phyloP scores from a whole-genome alignment of 805 yeast genomes.

The Wickerhamiella allomyrinae region DNA sequence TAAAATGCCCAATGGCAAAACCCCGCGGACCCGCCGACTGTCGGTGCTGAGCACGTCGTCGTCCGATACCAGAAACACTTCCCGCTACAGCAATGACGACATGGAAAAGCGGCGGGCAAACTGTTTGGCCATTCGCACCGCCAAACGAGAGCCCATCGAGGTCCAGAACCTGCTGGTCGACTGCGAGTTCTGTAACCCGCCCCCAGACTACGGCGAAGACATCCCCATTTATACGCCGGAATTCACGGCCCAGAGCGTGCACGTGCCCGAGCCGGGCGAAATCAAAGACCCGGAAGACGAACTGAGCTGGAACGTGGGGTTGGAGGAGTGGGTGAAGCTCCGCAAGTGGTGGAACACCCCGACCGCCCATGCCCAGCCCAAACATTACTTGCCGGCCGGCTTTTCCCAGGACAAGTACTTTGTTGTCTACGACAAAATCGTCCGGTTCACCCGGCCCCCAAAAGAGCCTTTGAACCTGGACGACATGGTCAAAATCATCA shows the following conservation, averaged over 20 bases:
- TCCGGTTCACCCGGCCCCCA: constrained; percentile 54
- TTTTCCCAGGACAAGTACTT: constrained; percentile 24
- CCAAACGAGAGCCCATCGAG: constrained; percentile 20
- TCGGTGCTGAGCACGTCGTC: constrained; percentile 2
- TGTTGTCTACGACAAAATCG: constrained; percentile 49
- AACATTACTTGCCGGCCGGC: constrained; percentile 16
- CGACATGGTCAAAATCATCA: constrained; percentile 57
- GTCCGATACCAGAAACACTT: not conserved
- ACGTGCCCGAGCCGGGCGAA: constrained; percentile 12
- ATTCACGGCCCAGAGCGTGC: constrained; percentile 10
- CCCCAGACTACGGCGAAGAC: constrained; percentile 14
- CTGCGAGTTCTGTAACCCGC: constrained; percentile 22
- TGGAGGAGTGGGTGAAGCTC: constrained; percentile 53
- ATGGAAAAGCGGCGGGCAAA: constrained; percentile 16
- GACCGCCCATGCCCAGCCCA: constrained; percentile 13
- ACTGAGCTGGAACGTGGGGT: constrained; percentile 38
- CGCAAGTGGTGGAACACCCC: constrained; percentile 47
- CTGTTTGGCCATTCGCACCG: constrained; percentile 18
- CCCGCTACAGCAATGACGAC: constrained; percentile 6
- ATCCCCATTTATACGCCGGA: constrained; percentile 12
- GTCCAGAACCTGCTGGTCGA: constrained; percentile 20
- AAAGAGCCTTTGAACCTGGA: constrained; percentile 57
- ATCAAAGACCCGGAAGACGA: constrained; percentile 18
- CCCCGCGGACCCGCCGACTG: constrained; percentile 9
- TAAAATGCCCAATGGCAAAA: not conserved